A percentile compares a stretch with the other conserved stretches of the same genome.
Conservation (phyloP, 768 basidiomycete genomes). For the Auriscalpium microsporum region DNA sequence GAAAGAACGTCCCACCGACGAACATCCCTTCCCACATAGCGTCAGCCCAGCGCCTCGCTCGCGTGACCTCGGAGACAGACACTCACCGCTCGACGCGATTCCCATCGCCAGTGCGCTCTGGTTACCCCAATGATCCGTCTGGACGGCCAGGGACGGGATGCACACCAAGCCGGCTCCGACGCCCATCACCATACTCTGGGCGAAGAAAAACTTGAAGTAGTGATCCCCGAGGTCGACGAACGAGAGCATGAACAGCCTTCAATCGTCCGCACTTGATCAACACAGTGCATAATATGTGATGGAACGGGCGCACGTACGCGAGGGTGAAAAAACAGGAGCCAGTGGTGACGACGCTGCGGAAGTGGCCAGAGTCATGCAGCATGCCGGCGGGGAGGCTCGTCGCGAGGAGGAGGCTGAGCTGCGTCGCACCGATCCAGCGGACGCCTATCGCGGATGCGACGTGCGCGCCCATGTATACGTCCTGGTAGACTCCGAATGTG, state of each 20-base stretch:
- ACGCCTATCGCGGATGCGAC: constrained; percentile 5
- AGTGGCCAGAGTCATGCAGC: constrained; percentile 42
- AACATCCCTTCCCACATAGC: constrained; percentile 19
- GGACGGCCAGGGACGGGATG: constrained; percentile 35
- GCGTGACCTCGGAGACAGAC: constrained; percentile 17
- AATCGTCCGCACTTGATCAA: neutral
- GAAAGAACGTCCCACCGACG: constrained; percentile 26
- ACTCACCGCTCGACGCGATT: constrained; percentile 18
- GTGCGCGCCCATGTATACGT: constrained; percentile 5
- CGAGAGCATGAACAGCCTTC: constrained; percentile 20
- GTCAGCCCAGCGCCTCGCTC: neutral
- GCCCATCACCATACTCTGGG: constrained; percentile 45
- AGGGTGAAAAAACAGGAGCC: constrained; percentile 17
- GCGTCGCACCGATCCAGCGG: constrained; percentile 45
- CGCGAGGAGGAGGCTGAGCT: constrained; percentile 37
- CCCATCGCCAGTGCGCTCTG: constrained; percentile 28
- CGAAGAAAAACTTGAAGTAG: constrained; percentile 43
- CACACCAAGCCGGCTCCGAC: constrained; percentile 37
- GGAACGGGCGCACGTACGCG: constrained; percentile 13
- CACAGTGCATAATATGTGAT: constrained; percentile 11
- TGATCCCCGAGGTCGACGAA: constrained; percentile 23
- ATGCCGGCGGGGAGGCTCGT: constrained; percentile 33
- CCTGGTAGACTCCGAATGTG: constrained; percentile 15
- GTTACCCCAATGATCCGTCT: constrained; percentile 36
- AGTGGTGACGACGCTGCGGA: constrained; percentile 26